Conservation (phyloP, 768 basidiomycete species). For the Agaricus subrufescens region DNA sequence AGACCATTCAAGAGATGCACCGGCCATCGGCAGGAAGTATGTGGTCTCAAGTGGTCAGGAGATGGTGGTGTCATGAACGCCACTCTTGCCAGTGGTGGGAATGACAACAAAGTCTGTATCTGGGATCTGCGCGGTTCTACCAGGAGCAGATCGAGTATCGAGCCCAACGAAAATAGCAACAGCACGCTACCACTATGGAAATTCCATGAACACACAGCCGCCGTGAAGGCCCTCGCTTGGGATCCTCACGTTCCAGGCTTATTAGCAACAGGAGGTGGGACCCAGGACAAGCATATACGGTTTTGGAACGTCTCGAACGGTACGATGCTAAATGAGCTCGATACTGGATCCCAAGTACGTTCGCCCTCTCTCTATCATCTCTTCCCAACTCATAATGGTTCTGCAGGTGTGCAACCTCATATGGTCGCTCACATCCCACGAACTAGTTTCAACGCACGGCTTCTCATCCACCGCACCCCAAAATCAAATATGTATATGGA, state of each 20-base stretch:
- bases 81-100: slow-evolving; percentile 87
- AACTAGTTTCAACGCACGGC: slow-evolving; percentile 96
- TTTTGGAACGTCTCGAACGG: slow-evolving; percentile 96
- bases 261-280: slow-evolving; percentile 93
- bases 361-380: slow-evolving; percentile 5
- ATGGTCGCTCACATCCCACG: slow-evolving; percentile 94
- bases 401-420: slow-evolving; percentile 91
- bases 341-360: slow-evolving; percentile 92
- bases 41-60: slow-evolving; percentile 89
- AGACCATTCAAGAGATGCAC: slow-evolving; percentile 68
- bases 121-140: slow-evolving; percentile 80
- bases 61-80: slow-evolving; percentile 38
- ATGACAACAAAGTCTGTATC: slow-evolving; percentile 98
- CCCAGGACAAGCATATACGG: slow-evolving; percentile 97
- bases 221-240: slow-evolving; percentile 98
- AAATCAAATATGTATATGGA: slow-evolving; percentile 96
- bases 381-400: slow-evolving; percentile 9
- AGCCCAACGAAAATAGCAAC: slow-evolving; percentile 31
- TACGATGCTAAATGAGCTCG: slow-evolving; percentile 77
- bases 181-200: slow-evolving; percentile 67
- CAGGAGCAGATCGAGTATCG: no score
- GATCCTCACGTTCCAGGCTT: slow-evolving; percentile 91
- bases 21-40: slow-evolving; percentile 91
- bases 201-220: slow-evolving; percentile 95
- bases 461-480: slow-evolving; percentile 92